Percentiles rank a stretch among this genome's conserved stretches.
Evolutionary conservation across 2,329 filamentous ascomycete genomes (phyloP).

Genomic region (Fragosphaeria purpurea): DNA sequence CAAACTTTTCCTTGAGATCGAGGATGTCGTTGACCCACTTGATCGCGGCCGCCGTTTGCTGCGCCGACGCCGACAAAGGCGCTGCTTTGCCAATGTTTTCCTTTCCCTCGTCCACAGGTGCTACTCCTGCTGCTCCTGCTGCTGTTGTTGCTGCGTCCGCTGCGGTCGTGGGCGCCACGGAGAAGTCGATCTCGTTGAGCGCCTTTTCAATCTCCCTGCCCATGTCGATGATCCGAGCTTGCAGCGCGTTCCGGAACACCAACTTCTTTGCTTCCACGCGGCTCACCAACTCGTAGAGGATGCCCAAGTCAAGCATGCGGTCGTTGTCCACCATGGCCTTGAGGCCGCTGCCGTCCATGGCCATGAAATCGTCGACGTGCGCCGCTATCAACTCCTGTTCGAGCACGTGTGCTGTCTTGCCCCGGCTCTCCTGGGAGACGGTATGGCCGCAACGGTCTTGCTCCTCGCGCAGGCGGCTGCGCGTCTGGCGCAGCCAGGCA

Average conservation of each 20-base stretch:
- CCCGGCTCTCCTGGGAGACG: slow-evolving; percentile 60
- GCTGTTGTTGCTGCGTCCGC: slow-evolving; percentile 17
- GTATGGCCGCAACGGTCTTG: slow-evolving; percentile 73
- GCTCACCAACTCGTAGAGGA: slow-evolving; percentile 69
- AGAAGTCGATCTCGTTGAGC: slow-evolving; percentile 46
- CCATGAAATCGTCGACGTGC: slow-evolving; percentile 72
- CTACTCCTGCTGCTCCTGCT: too few relatives aligned
- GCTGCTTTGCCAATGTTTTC: slow-evolving; percentile 23
- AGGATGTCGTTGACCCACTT: slow-evolving; percentile 94
- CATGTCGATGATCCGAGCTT: slow-evolving; percentile 66
- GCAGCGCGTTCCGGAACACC: slow-evolving; percentile 60
- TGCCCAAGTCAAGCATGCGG: slow-evolving; percentile 63
- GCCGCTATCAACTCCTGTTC: slow-evolving; percentile 70
- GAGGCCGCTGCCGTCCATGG: slow-evolving; percentile 75
- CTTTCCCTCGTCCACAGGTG: background rate
- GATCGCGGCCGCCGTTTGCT: slow-evolving; percentile 77
- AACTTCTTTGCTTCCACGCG: slow-evolving; percentile 67
- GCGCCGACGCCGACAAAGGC: slow-evolving; percentile 48
- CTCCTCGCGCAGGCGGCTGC: slow-evolving; percentile 69
- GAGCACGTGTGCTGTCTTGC: slow-evolving; percentile 65
- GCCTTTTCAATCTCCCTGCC: slow-evolving; percentile 73
- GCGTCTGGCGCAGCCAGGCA: slow-evolving; percentile 69
- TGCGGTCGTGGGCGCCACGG: slow-evolving; percentile 27
- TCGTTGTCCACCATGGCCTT: slow-evolving; percentile 89
- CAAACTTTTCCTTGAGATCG: slow-evolving; percentile 78